These are phyloP conservation scores for Zanthoxylum bungeanum DNA, from an alignment of 345 rosid species.

Conservation along the genomic window DNA sequence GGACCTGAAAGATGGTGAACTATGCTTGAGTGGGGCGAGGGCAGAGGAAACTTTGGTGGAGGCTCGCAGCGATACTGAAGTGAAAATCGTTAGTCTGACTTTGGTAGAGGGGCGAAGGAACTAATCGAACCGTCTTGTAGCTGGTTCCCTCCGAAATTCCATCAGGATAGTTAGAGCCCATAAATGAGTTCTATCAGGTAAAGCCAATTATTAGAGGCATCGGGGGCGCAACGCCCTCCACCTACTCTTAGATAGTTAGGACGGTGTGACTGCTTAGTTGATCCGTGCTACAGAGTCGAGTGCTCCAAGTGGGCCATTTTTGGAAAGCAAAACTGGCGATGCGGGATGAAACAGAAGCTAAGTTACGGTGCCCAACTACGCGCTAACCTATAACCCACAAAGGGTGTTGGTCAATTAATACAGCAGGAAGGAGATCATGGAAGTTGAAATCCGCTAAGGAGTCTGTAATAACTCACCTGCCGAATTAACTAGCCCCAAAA, in stretches of 20 bases:
- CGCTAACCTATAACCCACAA: not conserved
- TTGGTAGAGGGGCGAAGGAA: slow-evolving; percentile 65
- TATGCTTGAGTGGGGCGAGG: slow-evolving; percentile 27
- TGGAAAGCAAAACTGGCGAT: not conserved
- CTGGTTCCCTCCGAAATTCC: slow-evolving; percentile 55
- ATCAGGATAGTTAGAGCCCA: slow-evolving; percentile 45
- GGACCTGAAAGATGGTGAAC: too few relatives aligned
- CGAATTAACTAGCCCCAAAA: too few relatives aligned
- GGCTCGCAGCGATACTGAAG: slow-evolving; percentile 41
- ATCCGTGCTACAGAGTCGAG: not conserved
- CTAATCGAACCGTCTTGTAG: slow-evolving; percentile 60
- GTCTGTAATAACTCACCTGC: too few relatives aligned
- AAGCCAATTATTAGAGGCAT: slow-evolving; percentile 10
- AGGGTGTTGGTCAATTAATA: too few relatives aligned
- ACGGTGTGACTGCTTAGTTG: not conserved
- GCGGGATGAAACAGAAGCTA: not conserved
- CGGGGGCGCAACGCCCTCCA: slow-evolving; percentile 10
- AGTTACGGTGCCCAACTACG: not conserved
- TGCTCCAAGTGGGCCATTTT: not conserved
- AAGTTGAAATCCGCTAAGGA: too few relatives aligned
- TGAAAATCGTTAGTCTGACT: slow-evolving; percentile 52
- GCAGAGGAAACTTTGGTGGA: slow-evolving; percentile 30
- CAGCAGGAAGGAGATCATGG: too few relatives aligned
- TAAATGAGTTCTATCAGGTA: too few relatives aligned
- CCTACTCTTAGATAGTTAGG: slow-evolving; percentile 1